Percentiles rank a stretch among this genome's conserved stretches.
Conservation (phyloP, 768 basidiomycete genomes). For the Boletus vinaceobasis region DNA sequence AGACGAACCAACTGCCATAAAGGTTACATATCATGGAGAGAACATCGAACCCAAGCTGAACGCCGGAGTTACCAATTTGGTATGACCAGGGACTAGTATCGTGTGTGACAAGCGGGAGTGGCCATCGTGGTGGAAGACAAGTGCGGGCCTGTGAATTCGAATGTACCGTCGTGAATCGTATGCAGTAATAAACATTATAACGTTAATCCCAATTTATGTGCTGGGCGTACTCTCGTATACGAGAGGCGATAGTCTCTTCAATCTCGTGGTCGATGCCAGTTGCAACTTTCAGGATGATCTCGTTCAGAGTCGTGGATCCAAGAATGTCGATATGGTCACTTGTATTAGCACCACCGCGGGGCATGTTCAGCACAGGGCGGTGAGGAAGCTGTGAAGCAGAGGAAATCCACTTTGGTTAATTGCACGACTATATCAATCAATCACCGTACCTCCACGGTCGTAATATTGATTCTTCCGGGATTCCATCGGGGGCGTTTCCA, state of each 20-base stretch:
- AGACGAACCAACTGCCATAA: background rate
- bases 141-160: conserved; percentile 1
- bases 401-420: conserved; percentile 4
- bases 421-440: background rate
- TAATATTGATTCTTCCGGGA: conserved; percentile 81
- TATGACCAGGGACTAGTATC: background rate
- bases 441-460: conserved; percentile 74
- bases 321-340: conserved; percentile 87
- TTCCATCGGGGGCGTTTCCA: conserved; percentile 92
- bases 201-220: conserved; percentile 75
- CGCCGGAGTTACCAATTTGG: background rate
- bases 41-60: conserved; percentile 1
- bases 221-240: conserved; percentile 71
- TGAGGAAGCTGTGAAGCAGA: conserved; percentile 63
- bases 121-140: background rate
- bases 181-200: conserved; percentile 4
- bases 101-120: background rate
- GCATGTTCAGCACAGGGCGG: conserved; percentile 65
- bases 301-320: conserved; percentile 78
- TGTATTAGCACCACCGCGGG: conserved; percentile 88
- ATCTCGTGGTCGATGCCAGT: conserved; percentile 78
- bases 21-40: background rate
- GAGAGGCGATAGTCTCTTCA: conserved; percentile 65
- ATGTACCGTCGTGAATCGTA: background rate
- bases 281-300: conserved; percentile 87